Base-by-base conservation (phyloP, 2,329 filamentous ascomycete species). In the Ascochyta pisi region DNA sequence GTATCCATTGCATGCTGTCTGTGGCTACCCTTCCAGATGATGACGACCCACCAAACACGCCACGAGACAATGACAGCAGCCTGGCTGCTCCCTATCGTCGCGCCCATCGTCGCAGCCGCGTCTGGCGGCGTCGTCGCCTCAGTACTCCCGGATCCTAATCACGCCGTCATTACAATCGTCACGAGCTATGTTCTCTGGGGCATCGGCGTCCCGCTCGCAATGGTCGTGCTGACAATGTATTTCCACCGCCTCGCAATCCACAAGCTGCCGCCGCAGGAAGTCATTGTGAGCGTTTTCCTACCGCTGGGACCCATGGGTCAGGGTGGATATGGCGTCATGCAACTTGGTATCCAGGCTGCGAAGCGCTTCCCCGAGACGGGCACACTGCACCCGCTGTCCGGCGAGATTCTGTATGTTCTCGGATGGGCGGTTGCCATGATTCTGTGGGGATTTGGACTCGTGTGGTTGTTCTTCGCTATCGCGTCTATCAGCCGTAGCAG, bases 191-290 rank as follows among this genome's bases (percentile, higher is more conserved):
- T 89, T 15, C 82, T 91, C 44, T 90, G 86, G 86, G 87, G 87
- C 1, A 84, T 85, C 41, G 87, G 86, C 10, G 78, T 82, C 0
- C 83, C 83, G 0, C 74, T 90, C 51, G 83, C 87, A 1, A 80
- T 86, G 65, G 79, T 83, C 39, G 81, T 89, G 15, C 74, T 90
- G 42, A 84, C 83, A 1, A 82, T 90, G 8, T 91, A 91, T 74
- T 89, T 89, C 68, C 85, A 89, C 63, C 84, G 88, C n/a, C 78
- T 91, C 4, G 84, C 84, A 1, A 73, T 90, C 7, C 82, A 90
- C 73, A 84, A 86, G 24, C 79, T 90, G 7, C 87, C 87, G 0
- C 82, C 86, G 0, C 79, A 83, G 46, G 88, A 89, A 68, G 83
- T 86, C 50, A 88, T 90, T 45, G 86, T 89, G 23, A 87, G 83